These are phyloP conservation scores for Xylaria telfairii DNA, from an alignment of 495 filamentous ascomycete genomes.

Conservation along the genomic window DNA sequence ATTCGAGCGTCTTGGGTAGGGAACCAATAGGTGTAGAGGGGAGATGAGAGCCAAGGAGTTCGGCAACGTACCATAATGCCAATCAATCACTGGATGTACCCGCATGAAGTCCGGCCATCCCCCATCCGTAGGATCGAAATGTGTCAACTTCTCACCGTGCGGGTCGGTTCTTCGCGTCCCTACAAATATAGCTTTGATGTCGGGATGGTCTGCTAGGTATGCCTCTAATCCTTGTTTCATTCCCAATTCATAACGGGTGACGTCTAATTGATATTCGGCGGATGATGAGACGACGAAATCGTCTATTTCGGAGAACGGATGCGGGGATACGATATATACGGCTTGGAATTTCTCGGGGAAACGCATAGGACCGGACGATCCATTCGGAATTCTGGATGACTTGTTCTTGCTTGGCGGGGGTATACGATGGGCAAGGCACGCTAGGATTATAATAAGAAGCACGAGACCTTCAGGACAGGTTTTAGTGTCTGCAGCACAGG, in stretches of 20 bases:
- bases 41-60: constrained; percentile 42
- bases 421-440: constrained; percentile 58
- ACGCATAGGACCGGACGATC: constrained; percentile 23
- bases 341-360: constrained; percentile 63
- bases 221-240: constrained; percentile 79
- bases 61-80: constrained; percentile 96
- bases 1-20: neutral
- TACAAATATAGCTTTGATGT: constrained; percentile 85
- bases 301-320: constrained; percentile 86
- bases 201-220: constrained; percentile 69
- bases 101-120: constrained; percentile 95
- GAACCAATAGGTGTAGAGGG: neutral
- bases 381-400: constrained; percentile 18
- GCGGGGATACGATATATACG: constrained; percentile 83
- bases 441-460: constrained; percentile 86
- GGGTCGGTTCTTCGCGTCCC: constrained; percentile 93
- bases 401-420: constrained; percentile 22
- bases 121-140: constrained; percentile 85
- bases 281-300: constrained; percentile 75
- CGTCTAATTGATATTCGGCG: constrained; percentile 71
- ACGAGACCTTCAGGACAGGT: constrained; percentile 58
- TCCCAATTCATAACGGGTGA: constrained; percentile 77
- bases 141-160: constrained; percentile 75
- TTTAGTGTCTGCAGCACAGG: neutral
- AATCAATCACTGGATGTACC: constrained; percentile 93